Base-by-base conservation (phyloP, 2,329 filamentous ascomycete genomes). In the Herpotrichia juniperi region DNA sequence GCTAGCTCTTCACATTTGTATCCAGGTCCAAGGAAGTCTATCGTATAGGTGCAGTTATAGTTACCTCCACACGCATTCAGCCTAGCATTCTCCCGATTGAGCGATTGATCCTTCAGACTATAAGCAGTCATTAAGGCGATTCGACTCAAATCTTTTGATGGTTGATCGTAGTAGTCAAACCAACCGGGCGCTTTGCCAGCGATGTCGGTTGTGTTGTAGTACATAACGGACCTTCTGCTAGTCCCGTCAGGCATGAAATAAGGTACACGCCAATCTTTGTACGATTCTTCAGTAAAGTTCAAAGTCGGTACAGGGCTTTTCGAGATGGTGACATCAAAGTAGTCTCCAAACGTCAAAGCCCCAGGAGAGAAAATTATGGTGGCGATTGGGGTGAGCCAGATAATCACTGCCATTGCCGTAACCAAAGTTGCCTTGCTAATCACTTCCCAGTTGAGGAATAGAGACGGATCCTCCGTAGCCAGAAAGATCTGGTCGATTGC, bases 291-390 rank as follows among this genome's bases (percentile, higher is more conserved):
- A 0, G 58, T 59, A 40, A 71, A 74, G 21, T 71, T 62, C 17
- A 74, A 53, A 4, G 57, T 65, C 2, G 65, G 63, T 1, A 71
- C 62, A 3, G 8, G 37, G 17, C 67, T 46, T 8, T 52, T 53
- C 3, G 60, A 22, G 14, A 52, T 62, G n/a, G 51, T 44, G 2
- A 32, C 35, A 1, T 67, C 61, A 3, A 62, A 48, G 17, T 53
- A 69, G 22, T 45, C 71, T 50, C 57, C 73, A 57, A 78, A 76
- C 1, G 69, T 71, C 12, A 74, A 56, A 2, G 71, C 65, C 22
- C 68, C 68, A 10, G 71, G 71, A 5, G 67, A 69, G 37, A 79
- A 69, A 48, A 74, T 69, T 22, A 74, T 70, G 2, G 70, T 72
- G 4, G 71, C 71, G 17, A 74, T 45, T 11, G 71, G 71, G 19